phyloP scores from a whole-genome alignment of 2,329 filamentous ascomycete species.

The Arthroderma sp. region DNA sequence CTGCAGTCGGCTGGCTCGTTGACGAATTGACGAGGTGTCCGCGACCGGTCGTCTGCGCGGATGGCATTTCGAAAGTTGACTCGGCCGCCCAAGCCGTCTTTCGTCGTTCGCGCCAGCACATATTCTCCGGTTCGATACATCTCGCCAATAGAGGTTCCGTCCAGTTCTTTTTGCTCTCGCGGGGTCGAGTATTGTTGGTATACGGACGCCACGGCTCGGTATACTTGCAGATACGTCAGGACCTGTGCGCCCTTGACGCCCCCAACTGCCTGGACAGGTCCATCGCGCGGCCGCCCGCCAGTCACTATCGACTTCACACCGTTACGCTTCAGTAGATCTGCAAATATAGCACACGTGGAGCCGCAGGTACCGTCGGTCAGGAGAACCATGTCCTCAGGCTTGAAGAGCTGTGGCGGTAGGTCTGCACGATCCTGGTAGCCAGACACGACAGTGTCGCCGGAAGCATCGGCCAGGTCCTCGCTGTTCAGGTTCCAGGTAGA shows the following conservation, averaged over 20 bases:
- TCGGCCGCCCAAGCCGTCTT: constrained; percentile 21
- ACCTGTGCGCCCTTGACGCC: constrained; percentile 47
- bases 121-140: constrained; percentile 11
- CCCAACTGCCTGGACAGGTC: constrained; percentile 51
- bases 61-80: constrained; percentile 38
- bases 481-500: constrained; percentile 17
- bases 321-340: constrained; percentile 42
- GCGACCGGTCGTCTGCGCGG: constrained; percentile 32
- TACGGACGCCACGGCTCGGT: background rate
- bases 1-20: constrained; percentile 51
- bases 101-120: constrained; percentile 10
- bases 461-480: constrained; percentile 17
- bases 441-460: constrained; percentile 21
- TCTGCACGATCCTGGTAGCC: constrained; percentile 22
- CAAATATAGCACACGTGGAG: constrained; percentile 50
- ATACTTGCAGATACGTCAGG: constrained; percentile 21
- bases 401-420: constrained; percentile 19
- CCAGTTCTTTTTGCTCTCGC: constrained; percentile 10
- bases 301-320: constrained; percentile 47
- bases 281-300: constrained; percentile 46
- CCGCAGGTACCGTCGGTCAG: constrained; percentile 47
- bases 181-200: constrained; percentile 3
- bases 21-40: constrained; percentile 46
- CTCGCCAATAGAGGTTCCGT: constrained; percentile 11
- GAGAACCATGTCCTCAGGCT: constrained; percentile 28